A percentile compares a stretch with the other conserved stretches of the same genome.
Evolutionary conservation across 192 early-diverging fungal species (phyloP).

Genomic region (Umbelopsis sp.): DNA sequence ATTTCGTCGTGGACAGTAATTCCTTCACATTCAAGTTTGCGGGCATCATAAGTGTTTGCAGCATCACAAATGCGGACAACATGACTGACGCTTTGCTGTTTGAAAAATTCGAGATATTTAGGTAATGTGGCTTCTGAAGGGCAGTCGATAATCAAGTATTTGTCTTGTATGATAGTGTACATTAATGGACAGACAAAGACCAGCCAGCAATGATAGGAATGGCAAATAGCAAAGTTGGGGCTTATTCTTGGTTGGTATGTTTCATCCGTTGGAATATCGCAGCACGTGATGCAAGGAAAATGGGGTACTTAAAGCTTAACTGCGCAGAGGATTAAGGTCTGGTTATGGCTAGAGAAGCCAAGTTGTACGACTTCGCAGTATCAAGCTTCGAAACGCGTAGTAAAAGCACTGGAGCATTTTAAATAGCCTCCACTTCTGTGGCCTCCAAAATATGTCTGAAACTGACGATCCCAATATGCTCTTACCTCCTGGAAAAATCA

Average conservation of each 20-base stretch:
- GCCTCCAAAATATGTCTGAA: conserved; percentile 7
- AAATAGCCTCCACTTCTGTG: conserved; percentile 4
- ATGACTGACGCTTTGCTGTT: conserved; percentile 58
- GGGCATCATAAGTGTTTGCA: conserved; percentile 55
- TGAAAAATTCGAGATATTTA: conserved; percentile 54
- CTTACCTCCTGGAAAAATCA: conserved; percentile 11
- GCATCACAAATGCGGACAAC: conserved; percentile 75
- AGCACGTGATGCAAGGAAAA: not conserved
- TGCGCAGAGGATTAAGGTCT: not conserved
- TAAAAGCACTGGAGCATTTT: not conserved
- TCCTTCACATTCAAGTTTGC: conserved; percentile 43
- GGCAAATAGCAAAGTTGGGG: no score
- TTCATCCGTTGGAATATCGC: not conserved
- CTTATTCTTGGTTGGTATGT: no score
- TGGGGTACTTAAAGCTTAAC: not conserved
- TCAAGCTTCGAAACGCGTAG: conserved; percentile 9
- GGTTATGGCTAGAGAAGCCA: not conserved
- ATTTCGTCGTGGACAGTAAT: conserved; percentile 68
- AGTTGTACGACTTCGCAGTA: conserved; percentile 14
- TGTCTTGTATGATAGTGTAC: conserved; percentile 14
- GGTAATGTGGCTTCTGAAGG: conserved; percentile 60
- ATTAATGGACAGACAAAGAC: not conserved
- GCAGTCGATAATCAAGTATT: conserved; percentile 75
- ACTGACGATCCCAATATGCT: not conserved
- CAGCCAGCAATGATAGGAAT: not conserved